Base-by-base conservation (phyloP, 139 green algal species). In the Limnomonas spitsbergensis region DNA sequence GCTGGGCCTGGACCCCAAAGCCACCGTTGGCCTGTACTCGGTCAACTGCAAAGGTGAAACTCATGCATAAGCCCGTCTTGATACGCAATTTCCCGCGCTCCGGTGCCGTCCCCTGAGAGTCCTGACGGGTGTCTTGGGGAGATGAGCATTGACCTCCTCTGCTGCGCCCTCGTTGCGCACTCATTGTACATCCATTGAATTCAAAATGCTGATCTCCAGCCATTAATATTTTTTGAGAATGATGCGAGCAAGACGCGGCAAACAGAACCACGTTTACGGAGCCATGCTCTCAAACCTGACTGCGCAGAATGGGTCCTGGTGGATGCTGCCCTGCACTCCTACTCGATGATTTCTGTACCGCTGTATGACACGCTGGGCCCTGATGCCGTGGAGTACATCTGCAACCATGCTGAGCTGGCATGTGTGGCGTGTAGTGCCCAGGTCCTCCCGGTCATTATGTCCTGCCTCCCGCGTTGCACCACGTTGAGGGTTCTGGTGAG, bases 331-430 rank as follows among this genome's bases (percentile, higher is more conserved):
- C 87, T 89, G 40, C 89, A 95, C 78, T 90, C 95, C 0, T 97
- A 98, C 87, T 86, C 81, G 71, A 91, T 97, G 82, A 84, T 92
- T 1, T 89, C 90, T 27, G 96, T 99, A 39, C 96, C 96, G 31
- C 89, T 99, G 75, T 99, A 99, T 82, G 95, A 98, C 85, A 98
- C 95, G 0, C 82, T 98, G 71, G 95, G 95, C 0, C 92, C 95
- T 1, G 96, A 98, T 80, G 89, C 90, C 1, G 96, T 98, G 40
- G 80, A 93, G 79, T 98, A 96, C 88, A 98, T 99, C 77, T 89
- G 84, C 77, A 95, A 94, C 77, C 96, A 99, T 78, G 95, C 94
- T 20, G 94, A 98, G 85, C 81, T 98, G 73, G 73, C 81, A 32
- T 88, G 84, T 1, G 91, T 98, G n/a, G 92, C 88, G 2, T 94